Conservation (phyloP, 2,329 filamentous ascomycete species). For the Phialophora expanda region DNA sequence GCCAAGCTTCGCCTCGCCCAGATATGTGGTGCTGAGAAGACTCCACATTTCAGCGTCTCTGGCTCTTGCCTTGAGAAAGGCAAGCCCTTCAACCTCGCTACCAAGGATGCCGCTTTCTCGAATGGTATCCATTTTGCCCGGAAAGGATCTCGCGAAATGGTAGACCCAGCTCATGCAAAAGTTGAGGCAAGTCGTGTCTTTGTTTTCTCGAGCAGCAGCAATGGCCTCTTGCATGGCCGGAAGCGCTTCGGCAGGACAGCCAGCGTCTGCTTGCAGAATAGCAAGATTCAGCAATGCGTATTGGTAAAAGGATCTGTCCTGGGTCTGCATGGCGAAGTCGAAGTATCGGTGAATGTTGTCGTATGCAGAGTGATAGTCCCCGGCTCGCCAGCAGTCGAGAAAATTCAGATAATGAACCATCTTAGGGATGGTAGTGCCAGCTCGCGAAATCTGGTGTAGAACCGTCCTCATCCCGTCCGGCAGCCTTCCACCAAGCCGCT, state of each 20-base stretch:
- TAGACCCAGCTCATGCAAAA: slow-evolving; percentile 96
- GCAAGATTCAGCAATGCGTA: slow-evolving; percentile 93
- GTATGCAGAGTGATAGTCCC: slow-evolving; percentile 87
- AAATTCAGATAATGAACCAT: slow-evolving; percentile 61
- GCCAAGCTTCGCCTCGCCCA: slow-evolving; percentile 83
- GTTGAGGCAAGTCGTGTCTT: slow-evolving; percentile 89
- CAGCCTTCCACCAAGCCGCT: slow-evolving; percentile 79
- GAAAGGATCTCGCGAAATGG: slow-evolving; percentile 87
- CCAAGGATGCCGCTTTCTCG: slow-evolving; percentile 76
- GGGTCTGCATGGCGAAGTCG: slow-evolving; percentile 89
- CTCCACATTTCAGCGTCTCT: slow-evolving; percentile 86
- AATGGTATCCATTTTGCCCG: slow-evolving; percentile 71
- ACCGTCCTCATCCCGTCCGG: slow-evolving; percentile 74
- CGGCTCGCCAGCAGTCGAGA: slow-evolving; percentile 87
- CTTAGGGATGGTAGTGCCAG: slow-evolving; percentile 35
- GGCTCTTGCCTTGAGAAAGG: slow-evolving; percentile 83
- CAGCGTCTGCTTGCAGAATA: slow-evolving; percentile 93
- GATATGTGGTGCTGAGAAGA: slow-evolving; percentile 78
- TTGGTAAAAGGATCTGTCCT: slow-evolving; percentile 86
- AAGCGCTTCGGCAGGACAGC: slow-evolving; percentile 87
- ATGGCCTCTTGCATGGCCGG: slow-evolving; percentile 94
- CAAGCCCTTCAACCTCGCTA: slow-evolving; percentile 78
- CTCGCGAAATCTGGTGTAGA: slow-evolving; percentile 68
- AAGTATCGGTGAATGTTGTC: slow-evolving; percentile 94
- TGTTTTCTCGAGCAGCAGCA: slow-evolving; percentile 89